Evolutionary conservation across 2,329 filamentous ascomycete species (phyloP).

Genomic region (Metarhizium album): DNA sequence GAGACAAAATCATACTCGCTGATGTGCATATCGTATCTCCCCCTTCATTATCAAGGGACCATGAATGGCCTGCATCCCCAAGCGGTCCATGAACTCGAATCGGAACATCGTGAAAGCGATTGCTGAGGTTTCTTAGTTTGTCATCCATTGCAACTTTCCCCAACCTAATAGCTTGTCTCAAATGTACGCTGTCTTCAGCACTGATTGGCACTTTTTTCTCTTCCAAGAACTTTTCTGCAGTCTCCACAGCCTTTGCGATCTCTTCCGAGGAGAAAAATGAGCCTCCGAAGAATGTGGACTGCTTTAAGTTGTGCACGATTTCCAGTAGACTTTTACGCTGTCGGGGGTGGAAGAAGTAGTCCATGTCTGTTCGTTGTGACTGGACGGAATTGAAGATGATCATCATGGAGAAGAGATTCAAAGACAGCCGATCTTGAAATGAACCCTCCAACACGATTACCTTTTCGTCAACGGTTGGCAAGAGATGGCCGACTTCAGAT

Average conservation of each 20-base stretch:
- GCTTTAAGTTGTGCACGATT: slow-evolving; percentile 67
- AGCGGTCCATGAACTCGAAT: slow-evolving; percentile 62
- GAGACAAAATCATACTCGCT: slow-evolving; percentile 36
- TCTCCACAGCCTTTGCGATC: slow-evolving; percentile 52
- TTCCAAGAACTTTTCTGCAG: slow-evolving; percentile 55
- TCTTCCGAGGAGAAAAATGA: slow-evolving; percentile 59
- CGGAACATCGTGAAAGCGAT: slow-evolving; percentile 65
- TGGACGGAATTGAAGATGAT: slow-evolving; percentile 81
- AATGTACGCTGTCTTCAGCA: slow-evolving; percentile 45
- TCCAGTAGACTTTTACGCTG: slow-evolving; percentile 57
- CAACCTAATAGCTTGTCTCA: slow-evolving; percentile 55
- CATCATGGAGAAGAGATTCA: slow-evolving; percentile 78
- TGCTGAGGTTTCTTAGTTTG: slow-evolving; percentile 54
- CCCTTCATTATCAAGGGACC: slow-evolving; percentile 51
- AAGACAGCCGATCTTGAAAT: slow-evolving; percentile 70
- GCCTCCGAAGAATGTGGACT: slow-evolving; percentile 77
- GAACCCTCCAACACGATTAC: slow-evolving; percentile 68
- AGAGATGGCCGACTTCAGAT: slow-evolving; percentile 54
- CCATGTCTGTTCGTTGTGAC: slow-evolving; percentile 69
- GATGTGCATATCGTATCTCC: slow-evolving; percentile 41
- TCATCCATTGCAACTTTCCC: slow-evolving; percentile 51
- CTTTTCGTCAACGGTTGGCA: slow-evolving; percentile 65
- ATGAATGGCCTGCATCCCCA: slow-evolving; percentile 44
- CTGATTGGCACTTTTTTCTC: slow-evolving; percentile 50
- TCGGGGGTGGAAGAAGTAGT: slow-evolving; percentile 79